A percentile compares a stretch with the other conserved stretches of the same genome.
These are phyloP conservation scores for Solanum rostratum DNA, from an alignment of 257 asterid species.

Conservation along the genomic window DNA sequence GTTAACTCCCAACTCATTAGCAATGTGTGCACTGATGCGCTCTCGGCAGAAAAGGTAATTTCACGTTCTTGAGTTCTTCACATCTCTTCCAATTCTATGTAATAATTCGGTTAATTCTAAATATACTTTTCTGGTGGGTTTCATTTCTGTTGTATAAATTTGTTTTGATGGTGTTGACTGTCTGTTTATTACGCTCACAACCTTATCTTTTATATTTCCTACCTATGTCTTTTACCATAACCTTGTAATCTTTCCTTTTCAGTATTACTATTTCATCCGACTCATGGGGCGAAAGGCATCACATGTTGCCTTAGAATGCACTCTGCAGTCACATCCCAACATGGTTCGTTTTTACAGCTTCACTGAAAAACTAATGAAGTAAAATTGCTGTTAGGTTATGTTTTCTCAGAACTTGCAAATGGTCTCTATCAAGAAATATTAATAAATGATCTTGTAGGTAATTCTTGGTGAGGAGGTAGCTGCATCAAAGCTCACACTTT, in stretches of 20 bases:
- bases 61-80: neutral
- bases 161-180: neutral
- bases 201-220: neutral
- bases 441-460: slow-evolving; percentile 34
- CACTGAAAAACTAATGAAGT: neutral
- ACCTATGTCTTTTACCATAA: neutral
- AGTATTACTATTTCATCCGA: slow-evolving; percentile 92
- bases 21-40: slow-evolving; percentile 95
- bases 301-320: slow-evolving; percentile 93
- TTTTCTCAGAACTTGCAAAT: neutral
- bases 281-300: slow-evolving; percentile 99
- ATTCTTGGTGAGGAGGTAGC: slow-evolving; percentile 98
- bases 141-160: neutral
- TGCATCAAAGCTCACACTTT: slow-evolving; percentile 88
- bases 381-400: neutral
- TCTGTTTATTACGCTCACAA: neutral
- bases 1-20: slow-evolving; percentile 98
- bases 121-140: neutral
- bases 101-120: neutral
- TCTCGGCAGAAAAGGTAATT: slow-evolving; percentile 90
- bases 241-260: slow-evolving; percentile 15
- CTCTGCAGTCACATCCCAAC: slow-evolving; percentile 96
- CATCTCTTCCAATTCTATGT: neutral
- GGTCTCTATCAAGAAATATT: neutral
- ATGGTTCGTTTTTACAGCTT: slow-evolving; percentile 40